Percentiles rank a stretch among this genome's conserved stretches.
Conservation (phyloP, 441 rosid species). For the Pelargonium fulgidum region DNA sequence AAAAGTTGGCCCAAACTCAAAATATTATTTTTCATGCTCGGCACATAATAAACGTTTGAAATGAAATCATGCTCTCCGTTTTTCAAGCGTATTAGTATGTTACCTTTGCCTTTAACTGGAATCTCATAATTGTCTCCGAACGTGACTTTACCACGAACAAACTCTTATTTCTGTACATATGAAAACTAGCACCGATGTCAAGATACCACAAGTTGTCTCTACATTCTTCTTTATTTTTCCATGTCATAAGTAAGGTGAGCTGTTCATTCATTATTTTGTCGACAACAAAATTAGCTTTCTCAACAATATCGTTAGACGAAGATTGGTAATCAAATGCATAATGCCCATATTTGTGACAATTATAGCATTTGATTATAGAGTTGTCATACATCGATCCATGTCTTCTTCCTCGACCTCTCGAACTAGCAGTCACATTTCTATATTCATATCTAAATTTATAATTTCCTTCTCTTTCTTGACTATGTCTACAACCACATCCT, state of each 20-base stretch:
- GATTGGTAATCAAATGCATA: not conserved
- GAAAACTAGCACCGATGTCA: conserved; percentile 12
- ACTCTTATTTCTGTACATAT: too few species aligned
- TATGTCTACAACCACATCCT: not conserved
- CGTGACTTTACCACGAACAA: not conserved
- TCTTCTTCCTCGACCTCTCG: conserved; percentile 9
- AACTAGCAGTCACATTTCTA: not conserved
- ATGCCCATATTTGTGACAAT: conserved; percentile 14
- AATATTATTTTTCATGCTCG: conserved; percentile 6
- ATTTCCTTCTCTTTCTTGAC: not conserved
- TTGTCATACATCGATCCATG: not conserved
- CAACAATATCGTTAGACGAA: not conserved
- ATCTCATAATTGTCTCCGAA: conserved; percentile 10
- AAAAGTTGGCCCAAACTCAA: conserved; percentile 20
- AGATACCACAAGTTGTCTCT: not conserved
- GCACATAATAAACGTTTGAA: conserved; percentile 16
- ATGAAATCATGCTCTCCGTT: conserved; percentile 11
- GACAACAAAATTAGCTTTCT: not conserved
- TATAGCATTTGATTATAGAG: not conserved
- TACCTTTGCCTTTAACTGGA: conserved; percentile 3
- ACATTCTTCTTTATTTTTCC: not conserved
- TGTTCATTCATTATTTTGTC: not conserved
- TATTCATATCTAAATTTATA: not conserved
- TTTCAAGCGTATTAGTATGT: conserved; percentile 3
- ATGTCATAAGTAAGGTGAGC: not conserved